A percentile compares a stretch with the other conserved stretches of the same genome.
Evolutionary conservation across 345 rosid genomes (phyloP).

Genomic region (Lenwebbia sp.): DNA sequence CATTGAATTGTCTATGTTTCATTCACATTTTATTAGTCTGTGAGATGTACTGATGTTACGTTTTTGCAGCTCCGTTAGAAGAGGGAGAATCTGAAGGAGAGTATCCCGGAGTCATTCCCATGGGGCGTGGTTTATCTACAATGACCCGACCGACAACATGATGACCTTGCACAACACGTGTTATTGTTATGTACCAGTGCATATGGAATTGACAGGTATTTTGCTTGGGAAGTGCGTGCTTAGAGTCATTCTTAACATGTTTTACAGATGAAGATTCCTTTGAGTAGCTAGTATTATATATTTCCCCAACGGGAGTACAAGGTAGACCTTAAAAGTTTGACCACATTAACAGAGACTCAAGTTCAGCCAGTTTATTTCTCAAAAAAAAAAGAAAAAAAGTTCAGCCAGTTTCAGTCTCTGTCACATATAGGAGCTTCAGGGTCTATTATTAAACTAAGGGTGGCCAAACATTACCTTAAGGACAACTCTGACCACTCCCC

Average conservation of each 20-base stretch:
- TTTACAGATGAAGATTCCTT: neutral
- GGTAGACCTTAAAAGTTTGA: neutral
- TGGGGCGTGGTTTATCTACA: conserved; percentile 82
- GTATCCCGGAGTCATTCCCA: conserved; percentile 51
- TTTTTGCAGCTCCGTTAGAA: conserved; percentile 38
- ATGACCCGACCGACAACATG: conserved; percentile 89
- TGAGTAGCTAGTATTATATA: neutral
- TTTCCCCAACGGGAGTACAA: neutral
- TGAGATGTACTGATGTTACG: neutral
- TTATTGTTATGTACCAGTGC: neutral
- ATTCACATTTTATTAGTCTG: neutral
- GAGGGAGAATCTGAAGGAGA: conserved; percentile 56
- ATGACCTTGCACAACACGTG: neutral
- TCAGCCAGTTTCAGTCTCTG: neutral
- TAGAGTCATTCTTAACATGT: neutral
- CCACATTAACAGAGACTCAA: neutral
- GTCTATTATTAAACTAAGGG: neutral
- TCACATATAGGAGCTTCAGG: neutral
- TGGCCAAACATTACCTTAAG: neutral
- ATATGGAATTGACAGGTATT: neutral
- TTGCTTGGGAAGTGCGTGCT: neutral
- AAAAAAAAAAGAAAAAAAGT: too few relatives aligned
- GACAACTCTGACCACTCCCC: neutral
- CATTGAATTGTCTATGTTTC: neutral
- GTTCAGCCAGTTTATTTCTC: neutral